Evolutionary conservation across 2,329 filamentous ascomycete genomes (phyloP), one percentile per base, ranked within the genome.

Genomic region (Chaetomium globosum): DNA sequence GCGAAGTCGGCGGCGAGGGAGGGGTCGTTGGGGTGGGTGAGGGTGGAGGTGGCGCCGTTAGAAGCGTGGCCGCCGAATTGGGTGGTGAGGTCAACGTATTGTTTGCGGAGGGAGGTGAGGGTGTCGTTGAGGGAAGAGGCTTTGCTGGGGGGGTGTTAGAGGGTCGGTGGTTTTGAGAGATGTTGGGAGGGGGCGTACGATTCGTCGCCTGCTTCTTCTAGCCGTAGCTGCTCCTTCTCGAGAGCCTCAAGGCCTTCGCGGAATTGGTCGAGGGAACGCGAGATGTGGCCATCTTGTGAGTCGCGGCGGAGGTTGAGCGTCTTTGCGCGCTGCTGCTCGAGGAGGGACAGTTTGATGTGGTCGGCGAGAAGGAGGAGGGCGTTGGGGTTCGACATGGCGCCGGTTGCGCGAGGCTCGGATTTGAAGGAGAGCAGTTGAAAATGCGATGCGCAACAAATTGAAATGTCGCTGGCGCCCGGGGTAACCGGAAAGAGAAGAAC

Each of bases 331-430:
- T 96, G 89, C 65, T 94, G 88, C 81, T 98, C 95, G 30, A 98
- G 87, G 19, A 99, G 85, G 16, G 93, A 97, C 67, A 98, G 87
- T 80, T 98, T 97, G 83, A 98, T 91, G 79, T 98, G 94, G 80
- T 99, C 95, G 74, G 93, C 92, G 65, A 98, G 87, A 61, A 98
- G 89, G 76, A 93, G 92, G 71, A 98, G 89, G 78, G 97, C 93
- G 74, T 87, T 88, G 48, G 85, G 79, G 71, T 84, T 88, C 68
- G 83, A 80, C 83, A 85, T 85, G 43, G 54, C 31, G 62, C 13
- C 49, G 49, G 23, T 54, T 39, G 30, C 33, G 31, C 33, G 9
- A n/a, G 31, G 53, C 16, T 21, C n/a, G 49, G 49, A 30, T 23
- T 23, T n/a, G 23, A 12, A 23, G 21, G 12, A 10, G 39, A 59